A percentile compares a stretch with the other conserved stretches of the same genome.
Evolutionary conservation across 2,329 filamentous ascomycete genomes (phyloP).

Genomic region (Aspergillus neoniger): DNA sequence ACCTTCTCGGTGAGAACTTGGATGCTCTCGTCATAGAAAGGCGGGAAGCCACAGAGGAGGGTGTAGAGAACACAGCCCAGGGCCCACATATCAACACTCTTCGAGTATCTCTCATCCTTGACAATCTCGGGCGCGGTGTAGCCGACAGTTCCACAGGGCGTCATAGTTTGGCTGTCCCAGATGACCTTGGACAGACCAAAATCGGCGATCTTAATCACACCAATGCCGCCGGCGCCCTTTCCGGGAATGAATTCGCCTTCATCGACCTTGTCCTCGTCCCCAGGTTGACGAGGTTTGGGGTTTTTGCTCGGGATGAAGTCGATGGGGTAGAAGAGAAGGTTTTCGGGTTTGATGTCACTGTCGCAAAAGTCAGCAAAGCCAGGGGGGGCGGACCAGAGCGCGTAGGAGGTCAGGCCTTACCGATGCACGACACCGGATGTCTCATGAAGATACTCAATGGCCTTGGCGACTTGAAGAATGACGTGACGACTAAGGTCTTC

Average conservation of each 20-base stretch:
- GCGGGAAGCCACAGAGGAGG: constrained; percentile 92
- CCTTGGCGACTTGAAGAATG: constrained; percentile 91
- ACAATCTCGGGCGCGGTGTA: constrained; percentile 99
- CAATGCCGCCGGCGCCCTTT: constrained; percentile 84
- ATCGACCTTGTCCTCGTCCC: constrained; percentile 95
- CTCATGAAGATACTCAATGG: constrained; percentile 90
- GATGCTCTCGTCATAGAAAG: constrained; percentile 98
- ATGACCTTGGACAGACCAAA: constrained; percentile 97
- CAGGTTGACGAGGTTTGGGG: constrained; percentile 77
- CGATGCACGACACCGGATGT: constrained; percentile 94
- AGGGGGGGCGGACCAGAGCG: background rate
- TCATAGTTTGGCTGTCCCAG: constrained; percentile 98
- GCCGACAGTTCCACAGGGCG: constrained; percentile 96
- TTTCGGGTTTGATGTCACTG: constrained; percentile 85
- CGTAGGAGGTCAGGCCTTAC: constrained; percentile 55
- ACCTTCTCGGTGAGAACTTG: constrained; percentile 97
- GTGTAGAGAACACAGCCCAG: constrained; percentile 96
- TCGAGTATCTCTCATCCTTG: constrained; percentile 97
- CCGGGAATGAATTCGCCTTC: constrained; percentile 90
- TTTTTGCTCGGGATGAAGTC: constrained; percentile 77
- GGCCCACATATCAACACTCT: constrained; percentile 99
- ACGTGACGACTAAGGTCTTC: constrained; percentile 93
- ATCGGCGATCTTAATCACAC: constrained; percentile 94
- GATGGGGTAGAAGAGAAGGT: constrained; percentile 87
- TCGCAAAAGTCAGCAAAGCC: background rate